phyloP scores from a whole-genome alignment of 139 green algal species.

The Pleodorina starrii region DNA sequence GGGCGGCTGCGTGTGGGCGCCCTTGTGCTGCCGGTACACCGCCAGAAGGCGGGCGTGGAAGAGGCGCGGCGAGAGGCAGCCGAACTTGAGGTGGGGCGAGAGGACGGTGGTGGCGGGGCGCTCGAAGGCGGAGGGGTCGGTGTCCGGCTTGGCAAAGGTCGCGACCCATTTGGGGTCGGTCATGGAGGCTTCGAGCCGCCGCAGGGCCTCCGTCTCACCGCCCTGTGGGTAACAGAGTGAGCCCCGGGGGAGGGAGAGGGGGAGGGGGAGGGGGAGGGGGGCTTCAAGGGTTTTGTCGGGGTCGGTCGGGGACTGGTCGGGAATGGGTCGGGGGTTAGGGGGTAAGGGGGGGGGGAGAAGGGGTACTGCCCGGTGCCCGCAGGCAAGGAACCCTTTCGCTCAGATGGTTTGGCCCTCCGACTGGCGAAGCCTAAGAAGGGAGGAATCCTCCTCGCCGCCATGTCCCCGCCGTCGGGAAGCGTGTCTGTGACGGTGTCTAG shows the following conservation, averaged over 20 bases:
- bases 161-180: constrained; percentile 78
- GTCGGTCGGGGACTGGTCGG: too few species aligned
- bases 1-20: constrained; percentile 84
- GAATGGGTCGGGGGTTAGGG: too few species aligned
- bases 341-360: too few species aligned
- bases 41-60: constrained; percentile 57
- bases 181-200: constrained; percentile 68
- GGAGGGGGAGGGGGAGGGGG: neutral
- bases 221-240: constrained; percentile 58
- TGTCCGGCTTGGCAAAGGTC: constrained; percentile 92
- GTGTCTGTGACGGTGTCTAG: too few species aligned
- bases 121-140: constrained; percentile 84
- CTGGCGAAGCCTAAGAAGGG: too few species aligned
- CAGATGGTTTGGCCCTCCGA: too few species aligned
- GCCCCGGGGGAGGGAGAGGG: neutral
- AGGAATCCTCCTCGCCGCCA: too few species aligned
- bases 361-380: too few species aligned
- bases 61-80: constrained; percentile 61
- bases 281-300: too few species aligned
- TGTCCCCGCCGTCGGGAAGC: too few species aligned
- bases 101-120: constrained; percentile 89
- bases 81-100: constrained; percentile 92
- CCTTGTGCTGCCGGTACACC: constrained; percentile 53
- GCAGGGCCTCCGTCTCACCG: constrained; percentile 86
- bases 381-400: too few species aligned